Base-by-base conservation (phyloP, 2,329 filamentous ascomycete species). In the Colletotrichum magnum region DNA sequence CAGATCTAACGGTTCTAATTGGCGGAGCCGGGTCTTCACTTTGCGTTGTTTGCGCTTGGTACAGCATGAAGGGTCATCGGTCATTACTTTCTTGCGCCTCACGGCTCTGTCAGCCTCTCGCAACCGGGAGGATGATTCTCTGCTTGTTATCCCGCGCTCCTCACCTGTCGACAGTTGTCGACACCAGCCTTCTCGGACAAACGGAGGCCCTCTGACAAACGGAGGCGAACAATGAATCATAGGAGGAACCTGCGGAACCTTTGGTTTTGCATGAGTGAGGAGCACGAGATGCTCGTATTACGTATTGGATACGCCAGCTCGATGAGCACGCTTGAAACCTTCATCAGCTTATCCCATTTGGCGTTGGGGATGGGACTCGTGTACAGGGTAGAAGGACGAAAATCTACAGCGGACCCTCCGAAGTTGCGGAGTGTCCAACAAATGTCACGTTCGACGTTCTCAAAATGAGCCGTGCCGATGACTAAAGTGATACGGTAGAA, bases 401-500 rank as follows among this genome's bases (percentile, higher is more conserved):
- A 54, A 56, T 60, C 62, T 45, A 54, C 24, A 58, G 50, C 32
- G 6, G 51, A 32, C 26, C 43, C 45, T 7, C 32, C 50, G n/a
- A 56, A 53, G 24, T 65, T 65, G 21, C 39, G 66, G 56, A 39
- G 65, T 59, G 56, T 59, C 36, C 10, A 36, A 28, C 54, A 57
- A 45, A 36, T 32, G 26, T 12, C 39, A 24, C 26, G 28, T 15
- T 36, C 7, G 47, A 15, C 52, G 36, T 63, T 68, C 45, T 58
- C 57, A 68, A 28, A 26, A 26, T 58, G 51, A 54, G 16, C 51
- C 47, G n/a, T 56, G 15, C 9, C 48, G 57, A 62, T 70, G 57
- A 70, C 57, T 68, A 68, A 70, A 39, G n/a, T 70, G 45, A 53
- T 18, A 21, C 43, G 62, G 36, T n/a, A 52, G 26, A 53, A 47